Conservation (phyloP, 495 filamentous ascomycete species). For the Lasiosphaeria ovina region DNA sequence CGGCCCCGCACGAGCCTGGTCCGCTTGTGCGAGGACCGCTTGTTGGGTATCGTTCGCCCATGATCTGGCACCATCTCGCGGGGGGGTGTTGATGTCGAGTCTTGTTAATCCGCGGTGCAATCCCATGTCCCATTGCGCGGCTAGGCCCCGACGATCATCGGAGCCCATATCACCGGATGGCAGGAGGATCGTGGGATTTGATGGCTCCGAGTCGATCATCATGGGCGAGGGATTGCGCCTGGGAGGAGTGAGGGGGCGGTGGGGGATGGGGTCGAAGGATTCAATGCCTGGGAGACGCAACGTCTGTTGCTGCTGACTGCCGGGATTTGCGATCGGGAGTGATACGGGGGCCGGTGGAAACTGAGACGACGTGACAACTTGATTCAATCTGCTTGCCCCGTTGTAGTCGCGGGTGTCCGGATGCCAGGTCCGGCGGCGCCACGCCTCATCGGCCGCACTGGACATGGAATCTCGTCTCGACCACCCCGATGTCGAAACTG, state of each 20-base stretch:
- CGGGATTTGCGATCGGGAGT: conserved; percentile 45
- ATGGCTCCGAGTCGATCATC: conserved; percentile 56
- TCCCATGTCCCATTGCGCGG: conserved; percentile 69
- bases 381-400: conserved; percentile 46
- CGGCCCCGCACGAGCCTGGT: conserved; percentile 33
- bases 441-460: conserved; percentile 66
- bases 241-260: conserved; percentile 60
- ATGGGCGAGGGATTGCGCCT: conserved; percentile 65
- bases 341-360: conserved; percentile 57
- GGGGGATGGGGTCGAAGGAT: conserved; percentile 74
- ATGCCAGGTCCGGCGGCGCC: conserved; percentile 86
- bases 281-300: conserved; percentile 83
- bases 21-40: conserved; percentile 48
- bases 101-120: conserved; percentile 72
- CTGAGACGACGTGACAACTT: conserved; percentile 57
- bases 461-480: conserved; percentile 61
- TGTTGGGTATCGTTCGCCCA: conserved; percentile 52
- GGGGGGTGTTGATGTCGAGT: conserved; percentile 63
- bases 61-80: conserved; percentile 52
- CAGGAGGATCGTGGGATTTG: conserved; percentile 40
- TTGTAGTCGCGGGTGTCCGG: conserved; percentile 64
- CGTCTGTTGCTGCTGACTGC: conserved; percentile 30
- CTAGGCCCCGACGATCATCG: conserved; percentile 59
- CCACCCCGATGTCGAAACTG: conserved; percentile 60
- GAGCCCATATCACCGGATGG: conserved; percentile 47